Percentiles rank a stretch among this genome's conserved stretches.
Evolutionary conservation across 1,139 yeast species (phyloP).

Genomic region (Blastobotrys petasosporus): DNA sequence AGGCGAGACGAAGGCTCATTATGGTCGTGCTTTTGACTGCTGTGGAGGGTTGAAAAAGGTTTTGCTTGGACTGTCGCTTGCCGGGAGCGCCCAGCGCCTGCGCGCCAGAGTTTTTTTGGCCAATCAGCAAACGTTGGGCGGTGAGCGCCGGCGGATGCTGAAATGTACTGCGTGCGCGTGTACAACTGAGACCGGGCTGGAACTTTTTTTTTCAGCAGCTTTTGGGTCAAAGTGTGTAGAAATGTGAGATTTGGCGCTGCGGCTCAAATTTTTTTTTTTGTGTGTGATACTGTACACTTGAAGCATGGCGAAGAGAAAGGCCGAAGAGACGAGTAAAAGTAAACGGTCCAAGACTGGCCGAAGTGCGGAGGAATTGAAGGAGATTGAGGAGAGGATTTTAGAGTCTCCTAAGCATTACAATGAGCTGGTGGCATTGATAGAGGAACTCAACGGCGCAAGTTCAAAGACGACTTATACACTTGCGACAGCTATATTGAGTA

Average conservation of each 20-base stretch:
- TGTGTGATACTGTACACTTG: neutral
- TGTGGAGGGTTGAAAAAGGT: neutral
- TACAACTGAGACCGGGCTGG: neutral
- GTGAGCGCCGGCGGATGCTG: neutral
- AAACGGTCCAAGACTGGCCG: conserved; percentile 2
- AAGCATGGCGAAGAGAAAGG: conserved; percentile 9
- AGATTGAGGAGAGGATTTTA: conserved; percentile 7
- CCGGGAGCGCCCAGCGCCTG: no score
- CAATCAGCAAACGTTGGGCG: conserved; percentile 3
- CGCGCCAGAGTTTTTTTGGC: neutral
- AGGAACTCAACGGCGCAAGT: conserved; percentile 34
- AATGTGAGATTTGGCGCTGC: neutral
- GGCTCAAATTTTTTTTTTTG: conserved; percentile 1
- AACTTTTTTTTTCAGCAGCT: neutral
- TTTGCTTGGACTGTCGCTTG: neutral
- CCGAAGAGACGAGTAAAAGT: conserved; percentile 1
- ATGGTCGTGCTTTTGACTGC: neutral
- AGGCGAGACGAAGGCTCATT: conserved; percentile 30
- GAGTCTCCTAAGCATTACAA: conserved; percentile 41
- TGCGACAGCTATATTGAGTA: conserved; percentile 47
- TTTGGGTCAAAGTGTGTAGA: no score
- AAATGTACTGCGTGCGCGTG: neutral
- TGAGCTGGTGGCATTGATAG: conserved; percentile 43
- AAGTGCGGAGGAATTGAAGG: conserved; percentile 2
- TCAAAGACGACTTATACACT: conserved; percentile 29